Conservation (phyloP, 1,284 basidiomycete genomes). For the Ceratobasidium sp. region DNA sequence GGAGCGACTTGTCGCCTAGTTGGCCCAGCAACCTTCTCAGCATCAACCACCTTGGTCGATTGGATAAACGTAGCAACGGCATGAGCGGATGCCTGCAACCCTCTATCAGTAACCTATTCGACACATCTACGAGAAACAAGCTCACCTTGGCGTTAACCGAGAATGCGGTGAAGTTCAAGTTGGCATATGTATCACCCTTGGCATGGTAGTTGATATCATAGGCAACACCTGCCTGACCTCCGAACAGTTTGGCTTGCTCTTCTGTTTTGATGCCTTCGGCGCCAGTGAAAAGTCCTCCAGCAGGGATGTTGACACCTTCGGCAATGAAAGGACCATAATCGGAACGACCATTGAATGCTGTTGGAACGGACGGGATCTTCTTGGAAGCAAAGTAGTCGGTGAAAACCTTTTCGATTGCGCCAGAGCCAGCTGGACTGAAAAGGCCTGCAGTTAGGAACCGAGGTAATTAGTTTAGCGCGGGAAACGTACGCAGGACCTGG, state of each 20-base stretch:
- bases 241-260: conserved; percentile 13
- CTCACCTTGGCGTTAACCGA: conserved; percentile 33
- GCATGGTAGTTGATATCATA: conserved; percentile 38
- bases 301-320: conserved; percentile 32
- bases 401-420: conserved; percentile 36
- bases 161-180: conserved; percentile 31
- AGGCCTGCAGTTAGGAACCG: not conserved
- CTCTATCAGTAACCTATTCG: not conserved
- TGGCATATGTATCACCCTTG: conserved; percentile 38
- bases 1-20: not conserved
- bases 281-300: conserved; percentile 40
- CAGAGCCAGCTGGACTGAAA: conserved; percentile 28
- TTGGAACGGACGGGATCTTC: conserved; percentile 28
- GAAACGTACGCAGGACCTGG: conserved; percentile 18
- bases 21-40: conserved; percentile 25
- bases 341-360: conserved; percentile 29
- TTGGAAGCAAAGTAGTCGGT: conserved; percentile 32
- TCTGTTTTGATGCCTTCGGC: conserved; percentile 38
- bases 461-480: not conserved
- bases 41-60: conserved; percentile 35
- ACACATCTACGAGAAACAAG: not conserved
- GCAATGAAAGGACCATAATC: conserved; percentile 39
- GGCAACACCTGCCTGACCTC: conserved; percentile 25
- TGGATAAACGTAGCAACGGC: conserved; percentile 40
- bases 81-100: conserved; percentile 30